These are phyloP conservation scores for Entomortierella chlamydospora DNA, from an alignment of 192 early-diverging fungal species.

Conservation along the genomic window DNA sequence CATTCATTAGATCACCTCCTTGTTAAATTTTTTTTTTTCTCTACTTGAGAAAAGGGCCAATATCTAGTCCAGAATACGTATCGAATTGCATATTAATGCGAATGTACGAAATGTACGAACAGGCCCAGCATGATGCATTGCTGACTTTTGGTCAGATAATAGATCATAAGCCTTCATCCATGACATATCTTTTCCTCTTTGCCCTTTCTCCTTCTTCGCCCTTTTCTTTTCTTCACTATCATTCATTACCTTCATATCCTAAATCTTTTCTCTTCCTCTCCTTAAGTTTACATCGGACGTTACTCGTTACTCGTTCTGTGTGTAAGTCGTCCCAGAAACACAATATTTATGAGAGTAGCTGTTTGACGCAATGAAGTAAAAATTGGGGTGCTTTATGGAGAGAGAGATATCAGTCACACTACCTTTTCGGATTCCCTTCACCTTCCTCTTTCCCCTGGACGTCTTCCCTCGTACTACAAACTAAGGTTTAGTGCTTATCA, in stretches of 20 bases:
- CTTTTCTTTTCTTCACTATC: neutral
- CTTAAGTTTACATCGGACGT: neutral
- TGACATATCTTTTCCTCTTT: neutral
- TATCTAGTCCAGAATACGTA: too few relatives aligned
- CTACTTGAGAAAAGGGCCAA: too few relatives aligned
- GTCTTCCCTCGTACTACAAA: too few relatives aligned
- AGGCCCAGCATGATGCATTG: too few relatives aligned
- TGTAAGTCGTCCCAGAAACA: neutral
- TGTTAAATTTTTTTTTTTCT: neutral
- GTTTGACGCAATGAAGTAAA: too few relatives aligned
- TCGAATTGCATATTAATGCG: neutral
- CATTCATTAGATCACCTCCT: neutral
- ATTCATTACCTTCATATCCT: neutral
- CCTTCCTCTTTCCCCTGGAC: too few relatives aligned
- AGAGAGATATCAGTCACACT: neutral
- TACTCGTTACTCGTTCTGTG: neutral
- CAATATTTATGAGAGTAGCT: too few relatives aligned
- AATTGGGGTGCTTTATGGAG: too few relatives aligned
- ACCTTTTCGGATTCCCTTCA: too few relatives aligned
- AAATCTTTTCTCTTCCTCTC: neutral
- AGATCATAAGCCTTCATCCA: neutral
- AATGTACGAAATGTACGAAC: too few relatives aligned
- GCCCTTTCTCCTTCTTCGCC: neutral
- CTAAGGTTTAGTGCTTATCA: too few relatives aligned
- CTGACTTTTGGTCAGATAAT: too few relatives aligned